Evolutionary conservation across 2,329 filamentous ascomycete genomes (phyloP).

Genomic region (Ophiostoma ulmi): DNA sequence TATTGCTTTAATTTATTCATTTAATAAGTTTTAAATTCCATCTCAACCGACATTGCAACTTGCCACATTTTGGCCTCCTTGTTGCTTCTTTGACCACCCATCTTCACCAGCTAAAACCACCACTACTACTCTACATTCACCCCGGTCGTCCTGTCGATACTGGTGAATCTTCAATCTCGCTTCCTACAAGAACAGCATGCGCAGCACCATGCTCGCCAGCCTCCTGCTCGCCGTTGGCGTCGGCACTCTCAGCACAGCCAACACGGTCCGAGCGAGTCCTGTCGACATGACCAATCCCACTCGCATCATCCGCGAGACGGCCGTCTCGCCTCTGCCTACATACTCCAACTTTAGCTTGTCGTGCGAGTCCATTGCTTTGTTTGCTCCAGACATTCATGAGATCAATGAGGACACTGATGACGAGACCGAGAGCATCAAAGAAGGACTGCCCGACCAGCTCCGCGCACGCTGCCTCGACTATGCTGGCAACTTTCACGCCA

Average conservation of each 20-base stretch:
- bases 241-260: not conserved
- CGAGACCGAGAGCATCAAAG: not conserved
- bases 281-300: not conserved
- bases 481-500: conserved; percentile 15
- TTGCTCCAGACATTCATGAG: not conserved
- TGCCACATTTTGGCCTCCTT: not conserved
- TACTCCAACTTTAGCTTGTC: conserved; percentile 6
- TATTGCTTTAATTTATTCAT: not conserved
- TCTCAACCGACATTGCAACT: not conserved
- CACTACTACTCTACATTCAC: not conserved
- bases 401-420: not conserved
- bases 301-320: not conserved
- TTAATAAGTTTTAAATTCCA: not conserved
- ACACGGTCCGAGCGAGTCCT: not conserved
- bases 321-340: not conserved
- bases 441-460: conserved; percentile 18
- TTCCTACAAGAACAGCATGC: not conserved
- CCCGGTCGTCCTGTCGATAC: not conserved
- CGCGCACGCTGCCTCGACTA: conserved; percentile 17
- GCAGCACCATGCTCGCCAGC: not conserved
- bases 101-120: not conserved
- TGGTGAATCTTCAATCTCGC: not conserved
- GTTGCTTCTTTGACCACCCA: not conserved
- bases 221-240: not conserved
- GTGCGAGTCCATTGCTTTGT: conserved; percentile 5